phyloP scores from a whole-genome alignment of 192 early-diverging fungal species.

The Backusella morwellensis region DNA sequence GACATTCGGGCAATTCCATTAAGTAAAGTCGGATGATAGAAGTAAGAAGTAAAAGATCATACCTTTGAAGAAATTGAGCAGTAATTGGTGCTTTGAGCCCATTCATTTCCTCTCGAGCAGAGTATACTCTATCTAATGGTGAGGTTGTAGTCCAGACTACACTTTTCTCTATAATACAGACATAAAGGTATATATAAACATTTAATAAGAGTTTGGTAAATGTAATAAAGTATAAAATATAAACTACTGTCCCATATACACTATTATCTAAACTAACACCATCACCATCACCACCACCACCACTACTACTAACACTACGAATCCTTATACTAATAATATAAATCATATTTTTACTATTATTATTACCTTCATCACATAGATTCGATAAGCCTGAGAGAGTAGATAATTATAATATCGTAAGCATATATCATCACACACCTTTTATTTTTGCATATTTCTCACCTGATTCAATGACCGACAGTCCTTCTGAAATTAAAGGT shows the following conservation, averaged over 20 bases:
- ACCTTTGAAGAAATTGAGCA: constrained; percentile 50
- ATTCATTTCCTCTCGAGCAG: constrained; percentile 64
- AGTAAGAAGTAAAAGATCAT: constrained; percentile 58
- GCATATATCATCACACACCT: background rate
- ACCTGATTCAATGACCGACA: constrained; percentile 61
- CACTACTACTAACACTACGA: background rate
- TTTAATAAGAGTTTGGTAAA: background rate
- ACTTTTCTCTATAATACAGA: constrained; percentile 44
- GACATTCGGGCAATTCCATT: constrained; percentile 67
- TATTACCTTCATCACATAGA: constrained; percentile 27
- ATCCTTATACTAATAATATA: background rate
- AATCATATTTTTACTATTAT: background rate
- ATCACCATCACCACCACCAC: background rate
- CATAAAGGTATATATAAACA: background rate
- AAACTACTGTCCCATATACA: background rate
- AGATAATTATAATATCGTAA: background rate
- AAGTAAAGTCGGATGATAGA: constrained; percentile 67
- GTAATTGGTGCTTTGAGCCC: constrained; percentile 49
- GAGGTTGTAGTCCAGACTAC: constrained; percentile 59
- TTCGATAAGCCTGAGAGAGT: background rate
- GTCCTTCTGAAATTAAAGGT: constrained; percentile 57
- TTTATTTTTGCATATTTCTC: background rate
- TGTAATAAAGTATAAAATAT: background rate
- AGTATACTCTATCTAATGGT: constrained; percentile 58
- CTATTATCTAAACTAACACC: background rate